Percentiles rank a stretch among this genome's conserved stretches.
These are phyloP conservation scores for Gynochthodes officinalis DNA, from an alignment of 257 asterid species.

Conservation along the genomic window DNA sequence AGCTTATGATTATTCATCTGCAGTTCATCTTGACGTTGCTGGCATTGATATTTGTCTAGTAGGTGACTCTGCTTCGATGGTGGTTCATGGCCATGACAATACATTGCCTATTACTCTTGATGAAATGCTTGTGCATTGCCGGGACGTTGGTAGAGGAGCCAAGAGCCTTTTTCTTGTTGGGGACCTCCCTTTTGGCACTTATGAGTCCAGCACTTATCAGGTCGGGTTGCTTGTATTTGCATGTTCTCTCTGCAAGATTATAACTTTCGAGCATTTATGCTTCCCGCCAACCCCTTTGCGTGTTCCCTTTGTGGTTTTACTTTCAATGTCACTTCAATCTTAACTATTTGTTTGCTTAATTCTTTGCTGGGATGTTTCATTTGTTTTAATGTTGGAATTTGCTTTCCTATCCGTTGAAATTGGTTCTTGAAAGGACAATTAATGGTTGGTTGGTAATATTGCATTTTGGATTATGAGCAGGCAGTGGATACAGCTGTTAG, in stretches of 20 bases:
- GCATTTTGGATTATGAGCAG: constrained; percentile 44
- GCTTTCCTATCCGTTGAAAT: neutral
- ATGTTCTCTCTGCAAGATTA: neutral
- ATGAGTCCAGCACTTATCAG: constrained; percentile 74
- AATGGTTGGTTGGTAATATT: constrained; percentile 26
- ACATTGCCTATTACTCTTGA: constrained; percentile 86
- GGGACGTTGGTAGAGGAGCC: constrained; percentile 85
- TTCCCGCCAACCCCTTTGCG: no score
- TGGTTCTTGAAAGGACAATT: constrained; percentile 14
- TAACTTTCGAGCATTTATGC: neutral
- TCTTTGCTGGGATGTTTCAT: neutral
- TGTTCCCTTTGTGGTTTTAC: neutral
- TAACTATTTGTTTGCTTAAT: neutral
- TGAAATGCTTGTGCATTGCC: constrained; percentile 93
- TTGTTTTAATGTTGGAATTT: no score
- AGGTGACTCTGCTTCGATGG: constrained; percentile 96
- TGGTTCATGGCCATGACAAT: constrained; percentile 94
- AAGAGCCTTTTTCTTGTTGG: constrained; percentile 71
- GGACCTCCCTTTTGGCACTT: constrained; percentile 86
- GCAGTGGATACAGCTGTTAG: constrained; percentile 82
- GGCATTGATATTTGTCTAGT: constrained; percentile 89
- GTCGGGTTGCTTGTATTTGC: constrained; percentile 23
- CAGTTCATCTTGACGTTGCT: constrained; percentile 75
- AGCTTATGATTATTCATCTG: constrained; percentile 85
- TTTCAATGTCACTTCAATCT: neutral